phyloP scores from a whole-genome alignment of 306 rosid genomes.

The Citrullus amarus region DNA sequence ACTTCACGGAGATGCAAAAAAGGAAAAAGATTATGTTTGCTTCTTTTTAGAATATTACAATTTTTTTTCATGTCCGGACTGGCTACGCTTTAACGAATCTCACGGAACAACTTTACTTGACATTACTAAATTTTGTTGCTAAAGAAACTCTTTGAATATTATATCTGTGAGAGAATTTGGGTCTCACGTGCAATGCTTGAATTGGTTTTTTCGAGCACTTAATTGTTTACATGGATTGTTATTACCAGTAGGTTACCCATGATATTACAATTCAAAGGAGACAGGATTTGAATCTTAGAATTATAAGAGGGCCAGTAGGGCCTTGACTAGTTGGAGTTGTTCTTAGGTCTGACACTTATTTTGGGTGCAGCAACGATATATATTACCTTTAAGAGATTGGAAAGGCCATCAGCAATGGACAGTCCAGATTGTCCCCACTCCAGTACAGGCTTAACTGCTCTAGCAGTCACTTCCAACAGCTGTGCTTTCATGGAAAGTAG shows the following conservation, averaged over 20 bases:
- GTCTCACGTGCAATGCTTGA: too few species aligned
- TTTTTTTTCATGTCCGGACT: too few species aligned
- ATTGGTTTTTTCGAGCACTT: too few species aligned
- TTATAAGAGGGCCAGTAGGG: neutral
- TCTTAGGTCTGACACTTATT: neutral
- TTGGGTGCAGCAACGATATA: neutral
- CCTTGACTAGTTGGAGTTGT: neutral
- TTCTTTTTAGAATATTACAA: neutral
- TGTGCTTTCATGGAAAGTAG: constrained; percentile 15
- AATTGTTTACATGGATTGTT: too few species aligned
- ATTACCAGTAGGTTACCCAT: too few species aligned
- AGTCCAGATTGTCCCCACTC: constrained; percentile 85
- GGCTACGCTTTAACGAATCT: neutral
- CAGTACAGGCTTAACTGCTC: constrained; percentile 74
- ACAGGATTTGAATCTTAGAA: neutral
- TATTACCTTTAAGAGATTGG: constrained; percentile 40
- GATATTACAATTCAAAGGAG: neutral
- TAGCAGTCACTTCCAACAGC: constrained; percentile 90
- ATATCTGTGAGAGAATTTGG: too few species aligned
- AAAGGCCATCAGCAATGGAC: constrained; percentile 88
- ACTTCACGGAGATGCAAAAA: neutral
- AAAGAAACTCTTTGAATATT: too few species aligned
- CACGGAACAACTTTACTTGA: neutral
- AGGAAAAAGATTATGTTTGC: neutral
- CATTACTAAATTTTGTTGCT: neutral